A percentile compares a stretch with the other conserved stretches of the same genome.
These are phyloP conservation scores for Rutstroemia sp. DNA, from an alignment of 2,329 filamentous ascomycete species.

Conservation along the genomic window DNA sequence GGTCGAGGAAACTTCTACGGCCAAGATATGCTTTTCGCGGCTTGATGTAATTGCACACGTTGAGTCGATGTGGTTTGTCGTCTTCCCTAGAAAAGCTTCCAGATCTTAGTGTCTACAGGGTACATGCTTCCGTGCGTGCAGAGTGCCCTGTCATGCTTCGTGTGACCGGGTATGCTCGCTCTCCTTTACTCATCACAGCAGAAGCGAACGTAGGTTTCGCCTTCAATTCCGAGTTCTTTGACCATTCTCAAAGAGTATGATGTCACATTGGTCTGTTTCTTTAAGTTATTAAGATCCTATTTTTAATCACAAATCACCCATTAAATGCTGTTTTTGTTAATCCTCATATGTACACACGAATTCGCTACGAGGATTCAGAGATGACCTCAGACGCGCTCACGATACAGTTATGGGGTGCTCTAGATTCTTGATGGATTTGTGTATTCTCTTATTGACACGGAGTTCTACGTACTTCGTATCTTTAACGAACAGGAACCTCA, in stretches of 20 bases:
- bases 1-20: background rate
- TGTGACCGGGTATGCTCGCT: no score
- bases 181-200: no score
- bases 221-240: no score
- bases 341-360: background rate
- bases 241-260: no score
- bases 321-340: background rate
- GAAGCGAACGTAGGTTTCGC: no score
- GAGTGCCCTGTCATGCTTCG: no score
- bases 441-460: background rate
- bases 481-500: slow-evolving; percentile 19
- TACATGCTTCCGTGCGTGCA: no score
- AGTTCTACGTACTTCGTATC: background rate
- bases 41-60: background rate
- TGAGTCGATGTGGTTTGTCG: no score
- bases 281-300: background rate
- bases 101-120: no score
- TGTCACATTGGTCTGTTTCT: no score
- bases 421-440: background rate
- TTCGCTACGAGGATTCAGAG: background rate
- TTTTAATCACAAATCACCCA: background rate
- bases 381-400: background rate
- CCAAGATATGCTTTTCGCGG: background rate
- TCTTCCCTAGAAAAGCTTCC: no score
- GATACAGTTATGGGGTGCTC: background rate